Evolutionary conservation across 352 stramenopile species (phyloP).

Genomic region (Saprolegnia diclina): DNA sequence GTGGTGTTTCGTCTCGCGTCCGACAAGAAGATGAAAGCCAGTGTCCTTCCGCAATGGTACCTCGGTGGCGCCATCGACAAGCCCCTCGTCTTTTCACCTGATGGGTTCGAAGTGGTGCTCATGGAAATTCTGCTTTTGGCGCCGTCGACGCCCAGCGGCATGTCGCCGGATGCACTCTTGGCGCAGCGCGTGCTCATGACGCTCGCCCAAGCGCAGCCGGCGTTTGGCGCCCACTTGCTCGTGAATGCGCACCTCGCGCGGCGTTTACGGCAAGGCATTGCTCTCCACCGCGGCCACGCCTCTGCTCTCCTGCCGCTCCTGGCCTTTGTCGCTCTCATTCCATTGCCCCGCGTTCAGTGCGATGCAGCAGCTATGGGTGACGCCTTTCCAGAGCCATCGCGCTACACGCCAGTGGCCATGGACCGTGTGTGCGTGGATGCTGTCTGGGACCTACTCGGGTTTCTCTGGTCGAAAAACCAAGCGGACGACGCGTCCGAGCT

Average conservation of each 20-base stretch:
- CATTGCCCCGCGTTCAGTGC: constrained; percentile 53
- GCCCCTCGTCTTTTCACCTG: constrained; percentile 24
- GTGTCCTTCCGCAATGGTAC: constrained; percentile 12
- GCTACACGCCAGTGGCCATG: constrained; percentile 23
- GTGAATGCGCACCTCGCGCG: constrained; percentile 30
- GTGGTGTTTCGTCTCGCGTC: constrained; percentile 32
- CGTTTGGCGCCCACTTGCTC: constrained; percentile 51
- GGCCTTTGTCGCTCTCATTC: constrained; percentile 54
- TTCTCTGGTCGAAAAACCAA: constrained; percentile 37
- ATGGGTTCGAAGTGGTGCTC: constrained; percentile 43
- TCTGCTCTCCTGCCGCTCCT: constrained; percentile 55
- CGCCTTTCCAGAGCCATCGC: constrained; percentile 14
- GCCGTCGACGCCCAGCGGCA: constrained; percentile 32
- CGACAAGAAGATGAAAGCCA: background rate
- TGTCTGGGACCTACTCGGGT: constrained; percentile 61
- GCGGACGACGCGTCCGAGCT: background rate
- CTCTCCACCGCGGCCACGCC: constrained; percentile 40
- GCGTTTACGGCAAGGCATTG: constrained; percentile 42
- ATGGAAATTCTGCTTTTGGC: constrained; percentile 44
- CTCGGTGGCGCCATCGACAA: background rate
- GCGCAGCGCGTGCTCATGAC: constrained; percentile 51
- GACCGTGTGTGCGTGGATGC: constrained; percentile 38
- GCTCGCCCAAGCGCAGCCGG: constrained; percentile 40
- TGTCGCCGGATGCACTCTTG: constrained; percentile 40
- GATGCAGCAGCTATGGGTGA: constrained; percentile 18